Conservation (phyloP, 2,329 filamentous ascomycete genomes). For the Arachnopeziza araneosa region DNA sequence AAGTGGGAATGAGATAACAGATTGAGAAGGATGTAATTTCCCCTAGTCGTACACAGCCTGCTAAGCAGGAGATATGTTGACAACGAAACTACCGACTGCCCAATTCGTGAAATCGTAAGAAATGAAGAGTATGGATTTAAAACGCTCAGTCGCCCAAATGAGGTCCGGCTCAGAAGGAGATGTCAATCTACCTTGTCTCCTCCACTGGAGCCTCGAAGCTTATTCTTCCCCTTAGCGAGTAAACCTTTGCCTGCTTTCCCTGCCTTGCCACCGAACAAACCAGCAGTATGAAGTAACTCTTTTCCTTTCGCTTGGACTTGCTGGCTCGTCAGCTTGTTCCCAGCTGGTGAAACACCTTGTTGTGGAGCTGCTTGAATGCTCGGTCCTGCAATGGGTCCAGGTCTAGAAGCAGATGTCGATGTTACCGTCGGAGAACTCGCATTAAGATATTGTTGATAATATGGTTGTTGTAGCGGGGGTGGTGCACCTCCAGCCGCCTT, state of each 20-base stretch:
- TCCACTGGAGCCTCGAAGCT: slow-evolving; percentile 55
- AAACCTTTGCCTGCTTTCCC: slow-evolving; percentile 83
- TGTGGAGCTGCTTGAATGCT: slow-evolving; percentile 19
- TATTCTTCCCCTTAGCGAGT: slow-evolving; percentile 85
- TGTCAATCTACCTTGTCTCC: slow-evolving; percentile 83
- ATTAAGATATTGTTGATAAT: slow-evolving; percentile 52
- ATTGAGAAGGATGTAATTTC: slow-evolving; percentile 24
- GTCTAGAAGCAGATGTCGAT: slow-evolving; percentile 15
- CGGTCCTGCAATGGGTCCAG: background rate
- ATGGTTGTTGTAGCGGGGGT: slow-evolving; percentile 38
- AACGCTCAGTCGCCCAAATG: slow-evolving; percentile 29
- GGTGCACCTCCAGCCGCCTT: slow-evolving; percentile 14
- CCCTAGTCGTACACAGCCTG: slow-evolving; percentile 30
- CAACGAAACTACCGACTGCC: slow-evolving; percentile 16
- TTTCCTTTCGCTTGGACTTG: slow-evolving; percentile 66
- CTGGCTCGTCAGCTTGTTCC: slow-evolving; percentile 27
- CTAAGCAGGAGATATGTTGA: slow-evolving; percentile 24
- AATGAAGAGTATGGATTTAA: slow-evolving; percentile 13
- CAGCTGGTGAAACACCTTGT: slow-evolving; percentile 22
- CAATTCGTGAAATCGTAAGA: slow-evolving; percentile 21
- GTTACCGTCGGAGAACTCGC: slow-evolving; percentile 33
- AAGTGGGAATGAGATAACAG: slow-evolving; percentile 24
- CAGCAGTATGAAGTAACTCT: slow-evolving; percentile 79
- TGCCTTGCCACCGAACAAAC: slow-evolving; percentile 61
- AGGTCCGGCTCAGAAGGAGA: slow-evolving; percentile 30